These are phyloP conservation scores for Luzula sylvatica DNA, from an alignment of 176 grass and related monocot genomes.

Conservation along the genomic window DNA sequence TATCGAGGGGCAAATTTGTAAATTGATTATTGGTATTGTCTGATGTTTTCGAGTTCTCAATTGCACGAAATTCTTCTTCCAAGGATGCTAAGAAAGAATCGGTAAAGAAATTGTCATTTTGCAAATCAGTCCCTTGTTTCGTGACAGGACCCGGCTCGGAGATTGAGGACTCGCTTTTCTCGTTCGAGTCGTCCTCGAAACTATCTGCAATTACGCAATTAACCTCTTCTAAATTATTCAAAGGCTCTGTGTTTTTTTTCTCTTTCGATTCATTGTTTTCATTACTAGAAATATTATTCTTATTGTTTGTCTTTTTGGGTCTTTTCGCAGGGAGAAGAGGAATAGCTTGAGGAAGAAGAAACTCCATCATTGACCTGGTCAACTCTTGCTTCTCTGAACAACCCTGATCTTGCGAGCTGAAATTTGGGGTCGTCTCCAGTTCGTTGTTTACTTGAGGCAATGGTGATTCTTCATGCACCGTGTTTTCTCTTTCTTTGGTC, in stretches of 20 bases:
- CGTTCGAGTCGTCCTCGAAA: constrained; percentile 56
- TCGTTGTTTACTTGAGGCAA: no score
- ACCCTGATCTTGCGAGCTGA: constrained; percentile 54
- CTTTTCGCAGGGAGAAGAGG: constrained; percentile 55
- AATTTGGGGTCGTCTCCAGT: constrained; percentile 29
- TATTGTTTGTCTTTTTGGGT: constrained; percentile 31
- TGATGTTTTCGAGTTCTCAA: constrained; percentile 2
- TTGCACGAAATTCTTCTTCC: constrained; percentile 56
- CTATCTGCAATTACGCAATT: constrained; percentile 51
- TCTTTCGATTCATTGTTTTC: no score
- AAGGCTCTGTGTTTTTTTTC: constrained; percentile 15
- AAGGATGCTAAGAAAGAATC: constrained; percentile 68
- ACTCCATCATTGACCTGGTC: constrained; percentile 65
- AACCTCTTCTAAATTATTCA: constrained; percentile 18
- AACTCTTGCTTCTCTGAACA: constrained; percentile 49
- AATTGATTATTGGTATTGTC: constrained; percentile 1
- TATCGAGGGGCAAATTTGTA: constrained; percentile 17
- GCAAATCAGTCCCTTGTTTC: constrained; percentile 25
- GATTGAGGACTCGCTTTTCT: constrained; percentile 25
- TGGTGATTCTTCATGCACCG: no score
- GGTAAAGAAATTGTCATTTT: constrained; percentile 53
- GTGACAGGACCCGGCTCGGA: constrained; percentile 16
- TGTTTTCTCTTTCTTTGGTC: constrained; percentile 25
- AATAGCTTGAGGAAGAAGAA: constrained; percentile 83
- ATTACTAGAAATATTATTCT: neutral